Conservation (phyloP, 345 rosid genomes). For the Noccaea caerulescens region DNA sequence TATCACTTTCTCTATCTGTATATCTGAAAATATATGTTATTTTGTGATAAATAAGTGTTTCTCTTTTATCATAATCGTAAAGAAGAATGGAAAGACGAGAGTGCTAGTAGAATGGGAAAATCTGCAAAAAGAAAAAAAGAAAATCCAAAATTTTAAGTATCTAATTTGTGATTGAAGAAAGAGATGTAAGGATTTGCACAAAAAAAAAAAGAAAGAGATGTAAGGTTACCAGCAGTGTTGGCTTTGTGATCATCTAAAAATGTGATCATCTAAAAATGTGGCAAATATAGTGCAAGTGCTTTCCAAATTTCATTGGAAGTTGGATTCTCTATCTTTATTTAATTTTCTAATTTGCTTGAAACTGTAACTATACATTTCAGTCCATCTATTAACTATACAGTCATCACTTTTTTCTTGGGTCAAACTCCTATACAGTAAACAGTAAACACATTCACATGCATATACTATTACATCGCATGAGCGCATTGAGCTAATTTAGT, state of each 20-base stretch:
- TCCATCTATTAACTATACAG: neutral
- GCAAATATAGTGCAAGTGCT: slow-evolving; percentile 16
- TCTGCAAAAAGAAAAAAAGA: neutral
- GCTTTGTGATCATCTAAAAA: slow-evolving; percentile 8
- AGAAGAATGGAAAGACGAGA: too few relatives aligned
- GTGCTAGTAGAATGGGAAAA: neutral
- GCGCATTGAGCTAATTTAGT: neutral
- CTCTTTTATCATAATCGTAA: neutral
- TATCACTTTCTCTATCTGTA: neutral
- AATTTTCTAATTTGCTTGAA: neutral
- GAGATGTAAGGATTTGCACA: neutral
- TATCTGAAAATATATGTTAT: too few relatives aligned
- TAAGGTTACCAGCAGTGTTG: slow-evolving; percentile 13
- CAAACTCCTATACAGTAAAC: neutral
- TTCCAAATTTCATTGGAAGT: slow-evolving; percentile 28
- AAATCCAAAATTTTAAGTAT: neutral
- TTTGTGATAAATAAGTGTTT: neutral
- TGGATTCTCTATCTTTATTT: slow-evolving; percentile 7
- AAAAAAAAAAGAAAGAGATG: slow-evolving; percentile 11
- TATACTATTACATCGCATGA: neutral
- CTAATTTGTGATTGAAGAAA: slow-evolving; percentile 5
- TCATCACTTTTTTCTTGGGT: neutral
- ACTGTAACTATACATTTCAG: neutral
- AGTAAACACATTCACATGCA: neutral
- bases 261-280: slow-evolving; percentile 11